phyloP scores from a whole-genome alignment of 495 filamentous ascomycete species.

The Copromyces sp. region DNA sequence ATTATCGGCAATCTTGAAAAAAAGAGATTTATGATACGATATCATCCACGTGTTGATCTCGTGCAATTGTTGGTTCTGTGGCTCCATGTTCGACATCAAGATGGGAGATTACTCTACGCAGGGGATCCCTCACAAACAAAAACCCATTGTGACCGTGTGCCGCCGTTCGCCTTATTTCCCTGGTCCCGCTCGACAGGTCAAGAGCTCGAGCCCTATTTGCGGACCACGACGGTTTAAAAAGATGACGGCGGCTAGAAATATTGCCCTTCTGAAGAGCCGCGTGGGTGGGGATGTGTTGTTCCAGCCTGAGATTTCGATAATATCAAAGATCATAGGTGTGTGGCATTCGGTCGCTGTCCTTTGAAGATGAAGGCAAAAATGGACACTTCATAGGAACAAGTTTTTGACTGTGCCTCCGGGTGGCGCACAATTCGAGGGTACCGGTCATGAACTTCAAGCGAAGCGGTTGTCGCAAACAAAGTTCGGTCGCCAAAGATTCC shows the following conservation, averaged over 20 bases:
- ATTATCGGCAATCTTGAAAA: not conserved
- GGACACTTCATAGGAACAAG: not conserved
- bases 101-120: not conserved
- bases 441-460: not conserved
- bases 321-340: not conserved
- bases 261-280: not conserved
- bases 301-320: not conserved
- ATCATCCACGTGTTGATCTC: not conserved
- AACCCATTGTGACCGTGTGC: not conserved
- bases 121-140: not conserved
- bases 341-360: not conserved
- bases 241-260: not conserved
- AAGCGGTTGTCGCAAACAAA: not conserved
- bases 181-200: not conserved
- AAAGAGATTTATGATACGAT: not conserved
- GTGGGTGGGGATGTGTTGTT: not conserved
- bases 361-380: not conserved
- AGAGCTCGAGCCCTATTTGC: not conserved
- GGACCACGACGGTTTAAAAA: not conserved
- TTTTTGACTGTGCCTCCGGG: not conserved
- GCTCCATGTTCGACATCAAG: not conserved
- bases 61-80: not conserved
- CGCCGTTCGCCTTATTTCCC: not conserved
- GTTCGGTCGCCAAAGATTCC: not conserved
- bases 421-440: not conserved